phyloP scores from a whole-genome alignment of 305 asterid genomes.

The Rubia occidens region DNA sequence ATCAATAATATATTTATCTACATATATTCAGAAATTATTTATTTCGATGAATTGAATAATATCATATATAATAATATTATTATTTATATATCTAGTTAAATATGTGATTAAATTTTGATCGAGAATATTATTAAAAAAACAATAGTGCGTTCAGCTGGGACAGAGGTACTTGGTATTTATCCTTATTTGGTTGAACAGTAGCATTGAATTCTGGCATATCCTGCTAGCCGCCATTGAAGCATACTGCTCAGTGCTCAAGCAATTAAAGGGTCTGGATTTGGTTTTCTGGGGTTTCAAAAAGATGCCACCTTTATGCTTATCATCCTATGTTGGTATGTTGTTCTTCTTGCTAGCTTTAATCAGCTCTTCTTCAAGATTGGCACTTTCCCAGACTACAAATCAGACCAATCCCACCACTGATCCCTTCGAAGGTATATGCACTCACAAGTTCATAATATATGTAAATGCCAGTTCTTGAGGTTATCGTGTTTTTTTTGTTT shows the following conservation, averaged over 20 bases:
- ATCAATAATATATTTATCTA: too few species aligned
- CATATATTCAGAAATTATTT: too few species aligned
- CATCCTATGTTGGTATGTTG: neutral
- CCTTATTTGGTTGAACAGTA: neutral
- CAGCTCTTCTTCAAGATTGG: conserved; percentile 4
- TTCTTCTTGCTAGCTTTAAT: neutral
- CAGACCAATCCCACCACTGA: conserved; percentile 4
- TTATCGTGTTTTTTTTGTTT: neutral
- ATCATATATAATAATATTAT: too few species aligned
- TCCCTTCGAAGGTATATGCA: neutral
- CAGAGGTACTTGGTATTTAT: neutral
- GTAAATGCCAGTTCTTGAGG: neutral
- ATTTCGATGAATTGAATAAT: too few species aligned
- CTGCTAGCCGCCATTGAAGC: neutral
- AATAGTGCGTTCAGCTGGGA: too few species aligned
- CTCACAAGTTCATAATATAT: neutral
- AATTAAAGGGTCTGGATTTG: neutral
- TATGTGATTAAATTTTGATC: too few species aligned
- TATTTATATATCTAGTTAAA: too few species aligned
- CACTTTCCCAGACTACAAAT: conserved; percentile 1
- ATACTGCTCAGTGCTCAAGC: neutral
- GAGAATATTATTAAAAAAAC: too few species aligned
- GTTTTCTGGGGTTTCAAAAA: neutral
- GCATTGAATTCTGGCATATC: neutral
- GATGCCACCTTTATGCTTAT: neutral